Percentiles rank a stretch among this genome's conserved stretches.
Conservation (phyloP, 306 rosid genomes). For the Vigna radiata region DNA sequence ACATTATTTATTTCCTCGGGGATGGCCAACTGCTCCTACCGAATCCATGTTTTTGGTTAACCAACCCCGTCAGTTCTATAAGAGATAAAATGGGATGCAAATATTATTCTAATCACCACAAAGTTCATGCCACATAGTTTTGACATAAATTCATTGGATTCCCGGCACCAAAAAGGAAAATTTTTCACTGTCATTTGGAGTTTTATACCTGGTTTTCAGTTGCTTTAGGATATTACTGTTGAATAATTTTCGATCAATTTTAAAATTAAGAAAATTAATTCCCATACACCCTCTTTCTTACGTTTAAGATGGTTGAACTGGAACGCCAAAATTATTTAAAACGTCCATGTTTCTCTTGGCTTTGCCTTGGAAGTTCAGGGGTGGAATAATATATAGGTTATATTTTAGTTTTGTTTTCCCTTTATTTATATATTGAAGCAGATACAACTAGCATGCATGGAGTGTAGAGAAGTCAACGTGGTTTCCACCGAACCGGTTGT, state of each 20-base stretch:
- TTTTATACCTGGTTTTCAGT: neutral
- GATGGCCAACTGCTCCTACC: neutral
- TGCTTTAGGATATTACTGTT: neutral
- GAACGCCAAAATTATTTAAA: slow-evolving; percentile 2
- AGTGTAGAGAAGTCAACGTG: slow-evolving; percentile 3
- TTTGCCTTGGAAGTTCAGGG: neutral
- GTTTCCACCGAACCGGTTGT: neutral
- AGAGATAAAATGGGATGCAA: neutral
- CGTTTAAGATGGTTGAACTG: no score
- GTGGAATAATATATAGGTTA: no score
- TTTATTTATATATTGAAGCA: neutral
- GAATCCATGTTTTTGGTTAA: neutral
- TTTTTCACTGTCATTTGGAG: neutral
- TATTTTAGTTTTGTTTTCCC: no score
- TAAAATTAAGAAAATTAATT: neutral
- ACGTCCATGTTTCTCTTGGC: neutral
- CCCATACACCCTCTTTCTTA: neutral
- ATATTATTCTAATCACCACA: neutral
- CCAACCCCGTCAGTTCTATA: neutral
- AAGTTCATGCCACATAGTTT: neutral
- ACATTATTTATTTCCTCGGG: neutral
- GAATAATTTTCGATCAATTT: neutral
- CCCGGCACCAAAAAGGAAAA: no score
- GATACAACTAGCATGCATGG: neutral
- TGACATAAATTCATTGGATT: slow-evolving; percentile 12